phyloP scores from a whole-genome alignment of 257 asterid species.

The Fraxinus anomala region DNA sequence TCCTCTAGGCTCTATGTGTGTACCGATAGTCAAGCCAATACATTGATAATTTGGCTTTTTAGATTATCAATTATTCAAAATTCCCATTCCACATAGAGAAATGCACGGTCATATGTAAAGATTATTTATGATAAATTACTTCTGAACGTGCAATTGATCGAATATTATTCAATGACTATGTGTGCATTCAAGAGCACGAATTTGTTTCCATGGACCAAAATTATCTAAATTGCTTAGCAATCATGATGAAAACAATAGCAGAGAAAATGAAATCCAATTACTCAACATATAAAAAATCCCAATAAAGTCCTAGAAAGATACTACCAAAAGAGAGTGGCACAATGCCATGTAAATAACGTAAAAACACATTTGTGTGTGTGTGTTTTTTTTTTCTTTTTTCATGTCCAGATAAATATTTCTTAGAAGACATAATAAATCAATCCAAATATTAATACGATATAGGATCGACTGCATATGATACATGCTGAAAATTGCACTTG shows the following conservation, averaged over 20 bases:
- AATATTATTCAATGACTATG: background rate
- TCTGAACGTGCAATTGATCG: background rate
- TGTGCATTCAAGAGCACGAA: background rate
- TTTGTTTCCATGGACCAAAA: too few relatives aligned
- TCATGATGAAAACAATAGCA: background rate
- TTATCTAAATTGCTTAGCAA: background rate
- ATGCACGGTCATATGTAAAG: background rate
- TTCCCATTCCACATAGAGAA: background rate
- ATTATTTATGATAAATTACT: background rate
- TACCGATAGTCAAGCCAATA: too few relatives aligned
- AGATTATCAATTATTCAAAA: background rate
- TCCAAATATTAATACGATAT: too few relatives aligned
- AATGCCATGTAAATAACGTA: too few relatives aligned
- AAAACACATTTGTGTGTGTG: too few relatives aligned
- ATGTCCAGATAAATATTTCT: too few relatives aligned
- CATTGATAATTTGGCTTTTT: too few relatives aligned
- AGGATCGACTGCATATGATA: too few relatives aligned
- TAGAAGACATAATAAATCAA: too few relatives aligned
- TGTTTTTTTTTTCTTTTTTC: too few relatives aligned
- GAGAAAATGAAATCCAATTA: background rate
- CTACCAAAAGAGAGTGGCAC: background rate
- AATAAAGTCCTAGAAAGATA: background rate
- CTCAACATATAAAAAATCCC: background rate
- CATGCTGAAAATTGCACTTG: too few relatives aligned
- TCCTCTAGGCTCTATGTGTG: too few relatives aligned